phyloP scores from a whole-genome alignment of 257 asterid genomes.

The Nyctanthes arbortristis region DNA sequence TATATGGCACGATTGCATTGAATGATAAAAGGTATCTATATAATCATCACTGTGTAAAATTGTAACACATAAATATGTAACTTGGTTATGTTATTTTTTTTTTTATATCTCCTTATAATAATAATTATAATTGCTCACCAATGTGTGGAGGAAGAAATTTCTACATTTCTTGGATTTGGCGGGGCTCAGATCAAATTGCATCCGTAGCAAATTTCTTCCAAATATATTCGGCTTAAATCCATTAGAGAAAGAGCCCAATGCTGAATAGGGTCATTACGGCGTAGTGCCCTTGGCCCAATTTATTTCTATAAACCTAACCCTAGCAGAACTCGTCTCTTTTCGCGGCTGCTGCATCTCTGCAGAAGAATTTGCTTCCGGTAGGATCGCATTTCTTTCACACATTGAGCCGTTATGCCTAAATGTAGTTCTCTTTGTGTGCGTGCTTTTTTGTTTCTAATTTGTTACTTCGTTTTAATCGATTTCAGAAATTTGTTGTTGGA shows the following conservation, averaged over 20 bases:
- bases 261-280: background rate
- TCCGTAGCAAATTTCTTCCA: too few relatives aligned
- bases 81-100: too few relatives aligned
- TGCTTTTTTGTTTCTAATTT: background rate
- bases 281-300: background rate
- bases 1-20: too few relatives aligned
- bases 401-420: background rate
- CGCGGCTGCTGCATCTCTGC: slow-evolving; percentile 5
- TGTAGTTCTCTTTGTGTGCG: background rate
- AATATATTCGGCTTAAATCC: too few relatives aligned
- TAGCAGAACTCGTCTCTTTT: background rate
- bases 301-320: background rate
- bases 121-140: too few relatives aligned
- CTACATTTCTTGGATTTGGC: too few relatives aligned
- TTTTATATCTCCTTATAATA: too few relatives aligned
- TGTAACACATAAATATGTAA: too few relatives aligned
- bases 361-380: background rate
- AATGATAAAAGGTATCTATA: too few relatives aligned
- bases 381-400: background rate
- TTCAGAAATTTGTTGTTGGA: background rate
- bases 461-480: background rate
- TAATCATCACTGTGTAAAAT: too few relatives aligned
- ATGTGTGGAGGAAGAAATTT: too few relatives aligned
- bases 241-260: background rate
- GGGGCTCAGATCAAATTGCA: too few relatives aligned